Base-by-base conservation (phyloP, 192 early-diverging fungal species). In the Coemansia sp. region DNA sequence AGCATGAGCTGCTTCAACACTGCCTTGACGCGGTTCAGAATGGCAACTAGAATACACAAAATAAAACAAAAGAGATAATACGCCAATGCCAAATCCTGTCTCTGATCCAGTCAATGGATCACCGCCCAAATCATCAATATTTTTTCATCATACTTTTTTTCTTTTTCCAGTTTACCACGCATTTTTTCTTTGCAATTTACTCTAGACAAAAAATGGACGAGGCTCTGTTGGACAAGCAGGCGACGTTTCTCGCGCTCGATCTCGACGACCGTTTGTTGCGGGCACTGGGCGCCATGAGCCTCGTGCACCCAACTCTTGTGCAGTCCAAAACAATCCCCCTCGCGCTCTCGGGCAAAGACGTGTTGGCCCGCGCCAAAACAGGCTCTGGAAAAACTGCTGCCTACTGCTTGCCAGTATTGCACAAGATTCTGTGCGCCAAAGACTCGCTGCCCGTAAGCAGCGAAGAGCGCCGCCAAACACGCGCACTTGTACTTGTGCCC, bases 301-400 rank as follows among this genome's bases (percentile, higher is more conserved):
- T 92, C 65, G 83, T 82, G 22, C 84, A 87, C 41, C 95, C 97
- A 4, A 97, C 97, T 47, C 84, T 92, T 5, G 90, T 99, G 10
- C 97, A 99, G 78, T 82, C 86, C 37, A 87, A 86, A 29, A 89
- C 90, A 2, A 96, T 99, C 61, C 94, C 97, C 9, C 84, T 97
- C 6, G 93, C 93, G 19, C 82, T 99, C 5, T 72, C 88, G 32
- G 95, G 97, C 45, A 96, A 93, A 66, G 95, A 99, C 67, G 89
- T 99, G 54, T 80, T 97, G 47, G 97, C 94, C 10, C 82, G 89
- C 45, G 95, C 97, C 21, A 85, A 92, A 50, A 99, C 95, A 0
- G 97, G 97, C 25, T 93, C 90, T 23, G 97, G 97, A 65, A 99
- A 99, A 79, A 98, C 97, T 5, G 92, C 94, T 15, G 97, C 97